These are phyloP conservation scores for Gossypium stocksii DNA, from an alignment of 345 rosid genomes.

Conservation along the genomic window DNA sequence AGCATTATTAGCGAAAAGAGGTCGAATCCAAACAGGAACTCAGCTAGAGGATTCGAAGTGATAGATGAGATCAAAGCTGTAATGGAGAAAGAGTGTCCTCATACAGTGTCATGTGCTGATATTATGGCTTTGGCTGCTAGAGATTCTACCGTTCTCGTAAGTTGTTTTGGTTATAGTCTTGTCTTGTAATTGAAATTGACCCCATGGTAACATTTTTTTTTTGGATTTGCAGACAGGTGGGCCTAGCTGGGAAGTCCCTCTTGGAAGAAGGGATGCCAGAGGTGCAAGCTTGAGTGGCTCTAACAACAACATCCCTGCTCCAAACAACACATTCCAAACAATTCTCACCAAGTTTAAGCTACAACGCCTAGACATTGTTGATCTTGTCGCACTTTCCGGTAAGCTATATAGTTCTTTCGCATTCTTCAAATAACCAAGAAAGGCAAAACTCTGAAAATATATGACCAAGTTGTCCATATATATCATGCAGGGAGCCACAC, in stretches of 20 bases:
- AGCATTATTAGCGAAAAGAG: slow-evolving; percentile 60
- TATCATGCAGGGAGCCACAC: slow-evolving; percentile 77
- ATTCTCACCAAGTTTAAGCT: slow-evolving; percentile 61
- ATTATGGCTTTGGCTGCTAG: slow-evolving; percentile 75
- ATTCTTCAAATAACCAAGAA: not conserved
- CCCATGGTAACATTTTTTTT: not conserved
- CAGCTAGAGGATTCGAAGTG: slow-evolving; percentile 83
- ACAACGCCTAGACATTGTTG: slow-evolving; percentile 67
- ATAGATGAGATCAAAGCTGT: slow-evolving; percentile 74
- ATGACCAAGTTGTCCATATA: not conserved
- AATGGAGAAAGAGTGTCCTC: slow-evolving; percentile 69
- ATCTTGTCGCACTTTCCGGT: slow-evolving; percentile 90
- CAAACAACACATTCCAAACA: slow-evolving; percentile 58
- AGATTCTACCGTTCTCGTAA: slow-evolving; percentile 84
- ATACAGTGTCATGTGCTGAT: slow-evolving; percentile 85
- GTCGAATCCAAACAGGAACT: slow-evolving; percentile 67
- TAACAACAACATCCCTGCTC: slow-evolving; percentile 74
- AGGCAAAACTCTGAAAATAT: not conserved
- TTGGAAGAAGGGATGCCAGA: slow-evolving; percentile 78
- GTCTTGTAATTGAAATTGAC: not conserved
- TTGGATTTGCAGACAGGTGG: slow-evolving; percentile 59
- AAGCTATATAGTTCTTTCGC: not conserved
- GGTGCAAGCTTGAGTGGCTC: slow-evolving; percentile 76
- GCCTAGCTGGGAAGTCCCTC: slow-evolving; percentile 78
- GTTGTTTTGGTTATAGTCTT: not conserved